Percentiles rank a stretch among this genome's conserved stretches.
Conservation (phyloP, 202 grass and related monocot species). For the Panicum virgatum region DNA sequence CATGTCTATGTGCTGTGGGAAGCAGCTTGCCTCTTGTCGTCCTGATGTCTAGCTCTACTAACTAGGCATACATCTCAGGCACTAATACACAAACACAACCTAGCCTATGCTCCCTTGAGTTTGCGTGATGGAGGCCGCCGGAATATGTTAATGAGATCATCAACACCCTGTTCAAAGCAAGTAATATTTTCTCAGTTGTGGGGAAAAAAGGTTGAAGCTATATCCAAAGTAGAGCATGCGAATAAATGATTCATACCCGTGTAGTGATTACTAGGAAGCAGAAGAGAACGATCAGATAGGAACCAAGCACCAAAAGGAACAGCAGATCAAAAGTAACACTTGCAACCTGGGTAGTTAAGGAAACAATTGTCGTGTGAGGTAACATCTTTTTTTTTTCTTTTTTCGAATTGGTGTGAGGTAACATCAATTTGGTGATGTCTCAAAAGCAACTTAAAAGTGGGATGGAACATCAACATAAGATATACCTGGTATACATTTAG, state of each 20-base stretch:
- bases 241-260: conserved; percentile 55
- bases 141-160: conserved; percentile 98
- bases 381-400: no score
- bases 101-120: conserved; percentile 74
- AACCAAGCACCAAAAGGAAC: conserved; percentile 77
- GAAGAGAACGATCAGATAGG: conserved; percentile 94
- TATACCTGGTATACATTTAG: conserved; percentile 94
- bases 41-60: conserved; percentile 53
- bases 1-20: conserved; percentile 49
- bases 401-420: no score
- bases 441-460: conserved; percentile 5
- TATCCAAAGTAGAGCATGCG: not conserved
- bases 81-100: conserved; percentile 42
- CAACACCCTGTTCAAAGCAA: conserved; percentile 69
- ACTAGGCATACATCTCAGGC: conserved; percentile 34
- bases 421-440: conserved; percentile 6
- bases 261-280: conserved; percentile 94
- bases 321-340: conserved; percentile 93
- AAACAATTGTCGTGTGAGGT: conserved; percentile 31
- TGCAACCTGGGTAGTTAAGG: conserved; percentile 63
- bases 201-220: conserved; percentile 1
- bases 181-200: not conserved
- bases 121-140: conserved; percentile 81
- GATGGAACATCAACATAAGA: not conserved
- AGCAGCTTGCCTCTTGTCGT: conserved; percentile 35